Evolutionary conservation across 192 early-diverging fungal species (phyloP).

Genomic region (Oehlia diaphana): DNA sequence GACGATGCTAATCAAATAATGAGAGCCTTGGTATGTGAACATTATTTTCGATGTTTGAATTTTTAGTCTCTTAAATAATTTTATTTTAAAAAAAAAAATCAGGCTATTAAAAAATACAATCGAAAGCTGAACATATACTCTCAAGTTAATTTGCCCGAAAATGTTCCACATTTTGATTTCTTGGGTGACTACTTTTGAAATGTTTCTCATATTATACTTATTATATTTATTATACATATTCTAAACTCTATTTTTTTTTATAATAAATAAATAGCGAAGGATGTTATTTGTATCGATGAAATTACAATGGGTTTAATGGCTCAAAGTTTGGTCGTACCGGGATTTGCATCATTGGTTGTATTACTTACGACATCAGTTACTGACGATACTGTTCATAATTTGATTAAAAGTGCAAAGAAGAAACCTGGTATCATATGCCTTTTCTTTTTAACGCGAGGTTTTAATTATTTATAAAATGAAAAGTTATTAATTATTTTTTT

Average conservation of each 20-base stretch:
- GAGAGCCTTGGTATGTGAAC: slow-evolving; percentile 48
- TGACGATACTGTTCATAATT: slow-evolving; percentile 42
- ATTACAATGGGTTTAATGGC: slow-evolving; percentile 69
- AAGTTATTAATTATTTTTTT: neutral
- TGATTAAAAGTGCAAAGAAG: slow-evolving; percentile 36
- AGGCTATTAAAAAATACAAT: slow-evolving; percentile 67
- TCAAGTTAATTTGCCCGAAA: slow-evolving; percentile 70
- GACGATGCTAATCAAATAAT: slow-evolving; percentile 74
- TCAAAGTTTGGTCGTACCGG: slow-evolving; percentile 67
- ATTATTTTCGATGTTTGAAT: neutral
- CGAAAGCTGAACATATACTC: slow-evolving; percentile 50
- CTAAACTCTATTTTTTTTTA: neutral
- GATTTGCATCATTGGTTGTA: slow-evolving; percentile 68
- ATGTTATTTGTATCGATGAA: slow-evolving; percentile 73
- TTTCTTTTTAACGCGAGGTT: too few species aligned
- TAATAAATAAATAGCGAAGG: slow-evolving; percentile 53
- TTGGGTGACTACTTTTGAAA: neutral
- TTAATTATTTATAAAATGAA: neutral
- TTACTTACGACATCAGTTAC: slow-evolving; percentile 69
- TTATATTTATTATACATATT: neutral
- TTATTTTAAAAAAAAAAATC: neutral
- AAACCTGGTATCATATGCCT: slow-evolving; percentile 12
- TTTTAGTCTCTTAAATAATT: neutral
- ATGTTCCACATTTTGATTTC: slow-evolving; percentile 68
- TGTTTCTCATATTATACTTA: neutral